Evolutionary conservation across 106 monocot genomes (phyloP), one percentile per base, ranked within the genome.

Genomic region (Apostasia ramifera): DNA sequence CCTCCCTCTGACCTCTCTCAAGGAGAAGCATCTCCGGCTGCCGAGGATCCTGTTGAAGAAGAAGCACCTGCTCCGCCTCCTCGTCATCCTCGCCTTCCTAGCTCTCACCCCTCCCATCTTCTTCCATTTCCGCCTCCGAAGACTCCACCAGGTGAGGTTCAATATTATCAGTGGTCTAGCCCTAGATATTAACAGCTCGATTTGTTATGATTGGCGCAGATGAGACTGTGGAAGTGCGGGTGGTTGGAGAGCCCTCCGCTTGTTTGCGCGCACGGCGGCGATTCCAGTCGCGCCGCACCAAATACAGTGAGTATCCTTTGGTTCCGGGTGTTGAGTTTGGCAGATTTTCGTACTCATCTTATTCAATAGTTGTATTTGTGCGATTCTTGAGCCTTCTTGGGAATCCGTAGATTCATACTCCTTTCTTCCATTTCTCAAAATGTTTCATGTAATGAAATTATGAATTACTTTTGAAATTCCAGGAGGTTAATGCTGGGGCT

Each of bases 261-360:
- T 11, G 92, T 92, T 6, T 97, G 97, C 65, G 97, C 97, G 2
- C 97, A 97, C 63, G 97, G 92, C 6, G 92, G 97, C 0, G 97
- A 97, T 70, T 78, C 86, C 40, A 86, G 73, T 77, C 82, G 76
- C 51, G 82, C 81, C 14, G 69, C 71, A 53, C 84, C 92, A 40
- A 97, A 92, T 67, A 89, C 97, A 1, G 97, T 95, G 57, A 66
- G 73, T 10, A 55, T 64, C 5, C 10, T 13, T 67, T 74, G 39
- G 1, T 61, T 37, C 39, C 10, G 40, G 13, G 0, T 55, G 61
- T 26, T 26, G 26, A 26, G 26, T 26, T 26, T 26, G 26, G 26
- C 26, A 26, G 26, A 26, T n/a, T n/a, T n/a, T n/a, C n/a, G n/a
- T n/a, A n/a, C n/a, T n/a, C n/a, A n/a, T n/a, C 26, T 26, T 26